phyloP scores from a whole-genome alignment of 306 rosid genomes.

The Senna tora region DNA sequence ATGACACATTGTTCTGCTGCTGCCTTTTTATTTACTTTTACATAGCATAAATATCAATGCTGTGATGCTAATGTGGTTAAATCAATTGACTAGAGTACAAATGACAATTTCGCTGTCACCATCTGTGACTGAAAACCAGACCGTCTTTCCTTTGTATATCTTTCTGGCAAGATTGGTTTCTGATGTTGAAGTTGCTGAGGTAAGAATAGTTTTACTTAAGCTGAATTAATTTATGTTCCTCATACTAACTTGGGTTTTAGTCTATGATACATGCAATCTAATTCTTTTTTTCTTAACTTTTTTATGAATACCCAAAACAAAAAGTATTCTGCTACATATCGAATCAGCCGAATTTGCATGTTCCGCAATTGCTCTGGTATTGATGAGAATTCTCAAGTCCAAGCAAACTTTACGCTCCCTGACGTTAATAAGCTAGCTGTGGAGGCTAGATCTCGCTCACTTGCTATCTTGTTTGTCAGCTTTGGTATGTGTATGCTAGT shows the following conservation, averaged over 20 bases:
- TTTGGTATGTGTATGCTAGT: constrained; percentile 59
- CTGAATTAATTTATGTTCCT: constrained; percentile 20
- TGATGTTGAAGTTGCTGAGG: constrained; percentile 57
- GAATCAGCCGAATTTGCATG: constrained; percentile 56
- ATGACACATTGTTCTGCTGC: constrained; percentile 7
- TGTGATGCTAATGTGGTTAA: constrained; percentile 40
- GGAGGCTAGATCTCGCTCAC: constrained; percentile 59
- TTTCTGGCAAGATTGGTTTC: constrained; percentile 67
- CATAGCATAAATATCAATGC: constrained; percentile 19
- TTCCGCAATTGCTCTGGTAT: constrained; percentile 44
- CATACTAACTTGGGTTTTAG: constrained; percentile 9
- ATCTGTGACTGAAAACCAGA: constrained; percentile 41
- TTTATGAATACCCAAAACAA: constrained; percentile 27
- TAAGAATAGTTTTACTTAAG: constrained; percentile 41
- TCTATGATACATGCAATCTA: constrained; percentile 21
- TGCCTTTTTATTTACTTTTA: constrained; percentile 25
- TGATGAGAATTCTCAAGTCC: constrained; percentile 50
- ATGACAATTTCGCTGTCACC: constrained; percentile 60
- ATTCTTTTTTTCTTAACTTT: neutral
- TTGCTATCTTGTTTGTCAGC: constrained; percentile 68
- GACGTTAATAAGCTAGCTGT: constrained; percentile 62
- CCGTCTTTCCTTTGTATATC: constrained; percentile 66
- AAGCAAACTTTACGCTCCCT: constrained; percentile 70
- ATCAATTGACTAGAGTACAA: constrained; percentile 59
- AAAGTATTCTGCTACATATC: constrained; percentile 66